Base-by-base conservation (phyloP, 768 basidiomycete species). In the Trametes cingulata region DNA sequence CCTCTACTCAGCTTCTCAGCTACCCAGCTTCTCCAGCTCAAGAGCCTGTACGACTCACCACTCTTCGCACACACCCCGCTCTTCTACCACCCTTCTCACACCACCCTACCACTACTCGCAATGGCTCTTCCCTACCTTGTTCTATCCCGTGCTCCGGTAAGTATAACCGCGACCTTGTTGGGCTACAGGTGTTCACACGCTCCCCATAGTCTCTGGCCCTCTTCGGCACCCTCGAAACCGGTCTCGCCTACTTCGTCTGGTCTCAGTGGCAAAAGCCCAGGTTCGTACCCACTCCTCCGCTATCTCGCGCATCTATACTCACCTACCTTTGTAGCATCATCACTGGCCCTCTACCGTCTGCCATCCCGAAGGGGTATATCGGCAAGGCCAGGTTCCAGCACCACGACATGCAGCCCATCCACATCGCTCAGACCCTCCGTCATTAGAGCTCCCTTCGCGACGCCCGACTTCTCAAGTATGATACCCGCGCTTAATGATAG, bases 191-290 rank as follows among this genome's bases (percentile, higher is more conserved):
- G 24, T 60, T 66, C 40, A 63, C 39, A n/a, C 17, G 0, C 27
- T 12, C 48, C 12, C 12, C 22, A 3, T 50, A 72, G 69, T 62
- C 69, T 33, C 50, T 72, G 37, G 22, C 67, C 42, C 65, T 72
- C 50, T 72, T 69, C 49, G 61, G 41, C 15, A 59, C 64, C 20
- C 27, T 70, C 15, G 68, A 72, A 48, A 57, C 65, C 25, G 66
- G 63, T 13, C 37, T 69, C 43, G 61, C 65, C 36, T 58, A 48
- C 37, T 66, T 56, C 36, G 67, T 70, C n/a, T 72, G 60, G 50
- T 47, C 39, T 6, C 71, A 68, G 48, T 70, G 63, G 52, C 52
- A 63, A 53, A 57, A 62, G 52, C 65, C 69, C 41, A 67, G 65
- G 70, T 71, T 13, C 24, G 63, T 56, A 17, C 50, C 14, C 45